phyloP scores from a whole-genome alignment of 2,329 filamentous ascomycete species.

The Fusarium abutilonis region DNA sequence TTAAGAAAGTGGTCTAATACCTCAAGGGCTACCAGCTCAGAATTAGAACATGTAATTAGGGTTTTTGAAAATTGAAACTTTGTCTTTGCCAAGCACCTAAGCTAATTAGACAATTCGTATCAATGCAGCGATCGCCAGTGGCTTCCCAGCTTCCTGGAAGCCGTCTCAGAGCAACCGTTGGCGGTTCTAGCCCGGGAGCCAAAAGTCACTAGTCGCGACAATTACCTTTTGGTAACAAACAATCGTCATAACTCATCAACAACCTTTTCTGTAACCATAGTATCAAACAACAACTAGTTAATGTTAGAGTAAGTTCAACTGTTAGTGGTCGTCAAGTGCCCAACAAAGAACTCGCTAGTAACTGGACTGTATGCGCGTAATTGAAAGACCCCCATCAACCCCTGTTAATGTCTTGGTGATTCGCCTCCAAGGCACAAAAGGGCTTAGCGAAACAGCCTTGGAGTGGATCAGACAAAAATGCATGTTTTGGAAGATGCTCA shows the following conservation, averaged over 20 bases:
- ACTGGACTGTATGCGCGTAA: slow-evolving; percentile 12
- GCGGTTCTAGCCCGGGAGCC: neutral
- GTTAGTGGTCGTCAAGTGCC: slow-evolving; percentile 3
- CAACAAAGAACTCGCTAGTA: slow-evolving; percentile 13
- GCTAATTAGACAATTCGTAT: neutral
- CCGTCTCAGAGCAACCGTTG: slow-evolving; percentile 15
- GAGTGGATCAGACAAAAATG: slow-evolving; percentile 20
- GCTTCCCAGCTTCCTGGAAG: slow-evolving; percentile 30
- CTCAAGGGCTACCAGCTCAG: no score
- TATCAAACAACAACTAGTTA: neutral
- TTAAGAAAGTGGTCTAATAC: no score
- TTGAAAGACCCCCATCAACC: slow-evolving; percentile 12
- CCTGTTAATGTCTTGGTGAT: slow-evolving; percentile 28
- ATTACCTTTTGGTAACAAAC: slow-evolving; percentile 20
- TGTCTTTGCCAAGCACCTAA: neutral
- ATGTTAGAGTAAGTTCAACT: neutral
- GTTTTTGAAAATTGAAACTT: neutral
- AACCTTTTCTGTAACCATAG: no score
- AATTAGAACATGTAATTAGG: no score
- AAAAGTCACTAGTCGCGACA: neutral
- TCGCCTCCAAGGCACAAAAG: slow-evolving; percentile 32
- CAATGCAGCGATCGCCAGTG: slow-evolving; percentile 5
- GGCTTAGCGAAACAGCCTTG: slow-evolving; percentile 29
- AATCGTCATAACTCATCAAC: slow-evolving; percentile 11
- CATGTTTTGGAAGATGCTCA: slow-evolving; percentile 29